Evolutionary conservation across 2,329 filamentous ascomycete species (phyloP).

Genomic region (Xylariaceae sp.): DNA sequence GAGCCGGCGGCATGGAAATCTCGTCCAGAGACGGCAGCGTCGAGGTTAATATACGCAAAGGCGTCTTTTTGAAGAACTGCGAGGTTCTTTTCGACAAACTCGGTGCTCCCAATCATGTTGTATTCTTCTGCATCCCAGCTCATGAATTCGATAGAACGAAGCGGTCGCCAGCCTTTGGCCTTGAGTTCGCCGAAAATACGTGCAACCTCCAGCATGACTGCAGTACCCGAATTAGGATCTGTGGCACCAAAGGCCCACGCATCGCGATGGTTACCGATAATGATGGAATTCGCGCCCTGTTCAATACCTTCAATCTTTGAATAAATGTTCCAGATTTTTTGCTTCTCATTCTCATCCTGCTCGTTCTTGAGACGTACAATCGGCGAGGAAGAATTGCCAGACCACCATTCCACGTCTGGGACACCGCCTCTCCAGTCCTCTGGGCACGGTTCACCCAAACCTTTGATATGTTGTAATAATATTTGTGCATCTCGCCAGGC

Average conservation of each 20-base stretch:
- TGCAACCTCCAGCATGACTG: slow-evolving; percentile 87
- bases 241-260: slow-evolving; percentile 88
- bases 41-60: slow-evolving; percentile 90
- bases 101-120: slow-evolving; percentile 91
- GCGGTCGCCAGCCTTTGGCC: slow-evolving; percentile 81
- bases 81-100: slow-evolving; percentile 87
- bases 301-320: slow-evolving; percentile 85
- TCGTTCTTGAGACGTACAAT: slow-evolving; percentile 82
- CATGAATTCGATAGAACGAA: slow-evolving; percentile 95
- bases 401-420: slow-evolving; percentile 84
- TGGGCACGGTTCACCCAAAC: slow-evolving; percentile 72
- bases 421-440: slow-evolving; percentile 78
- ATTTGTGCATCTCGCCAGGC: slow-evolving; percentile 87
- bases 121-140: slow-evolving; percentile 96
- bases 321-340: slow-evolving; percentile 91
- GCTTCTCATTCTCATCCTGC: slow-evolving; percentile 81
- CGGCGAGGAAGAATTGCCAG: slow-evolving; percentile 76
- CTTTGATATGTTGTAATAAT: slow-evolving; percentile 76
- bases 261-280: slow-evolving; percentile 93
- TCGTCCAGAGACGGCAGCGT: slow-evolving; percentile 76
- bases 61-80: slow-evolving; percentile 74
- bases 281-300: slow-evolving; percentile 79
- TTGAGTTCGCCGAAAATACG: slow-evolving; percentile 82
- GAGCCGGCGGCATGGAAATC: slow-evolving; percentile 80
- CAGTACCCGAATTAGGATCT: slow-evolving; percentile 86